Evolutionary conservation across 352 stramenopile genomes (phyloP), one percentile per base, ranked within the genome.

Genomic region (Pythium sukuiense): DNA sequence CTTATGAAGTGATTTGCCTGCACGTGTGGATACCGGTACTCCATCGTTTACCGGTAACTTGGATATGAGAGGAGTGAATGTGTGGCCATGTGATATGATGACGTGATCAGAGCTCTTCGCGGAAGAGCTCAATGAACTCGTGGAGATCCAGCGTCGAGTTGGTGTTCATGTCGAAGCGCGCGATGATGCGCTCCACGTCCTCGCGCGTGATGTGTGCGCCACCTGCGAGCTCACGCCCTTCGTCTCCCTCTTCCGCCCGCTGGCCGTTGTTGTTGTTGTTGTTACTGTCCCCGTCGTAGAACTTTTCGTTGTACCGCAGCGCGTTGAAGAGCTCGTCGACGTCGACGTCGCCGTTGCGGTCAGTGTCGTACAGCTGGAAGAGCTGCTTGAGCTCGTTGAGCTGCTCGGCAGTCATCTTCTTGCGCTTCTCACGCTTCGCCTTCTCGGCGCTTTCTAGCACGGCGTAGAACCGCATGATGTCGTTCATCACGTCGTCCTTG

Each of bases 111-210:
- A 79, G 72, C 14, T 88, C 83, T 53, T 92, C 85, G 13, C 82
- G 76, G 58, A 94, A 92, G 43, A 94, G 81, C 68, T 91, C 80
- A 48, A 90, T 83, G 59, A 94, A 94, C 67, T 94, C 83, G 61
- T 80, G 30, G 11, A 94, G 69, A 70, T 94, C 81, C 37, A 94
- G 74, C 6, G 80, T 80, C 27, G 80, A 76, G 65, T 89, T 94
- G 52, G 83, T 82, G 61, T 94, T 84, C 5, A 76, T 64, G 66
- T 93, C 85, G 57, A 91, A 94, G 55, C 80, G 69, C n/a, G 78
- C 80, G 50, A 94, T 87, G 63, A 94, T 90, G 48, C 81, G 79
- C 45, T 69, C 64, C 29, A 94, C 73, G 57, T 94, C 85, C 6
- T 88, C 79, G 16, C 73, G 76, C 0, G 83, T 86, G 43, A 90